Base-by-base conservation (phyloP, 352 stramenopile species). In the Pythium rhizo-oryzae region DNA sequence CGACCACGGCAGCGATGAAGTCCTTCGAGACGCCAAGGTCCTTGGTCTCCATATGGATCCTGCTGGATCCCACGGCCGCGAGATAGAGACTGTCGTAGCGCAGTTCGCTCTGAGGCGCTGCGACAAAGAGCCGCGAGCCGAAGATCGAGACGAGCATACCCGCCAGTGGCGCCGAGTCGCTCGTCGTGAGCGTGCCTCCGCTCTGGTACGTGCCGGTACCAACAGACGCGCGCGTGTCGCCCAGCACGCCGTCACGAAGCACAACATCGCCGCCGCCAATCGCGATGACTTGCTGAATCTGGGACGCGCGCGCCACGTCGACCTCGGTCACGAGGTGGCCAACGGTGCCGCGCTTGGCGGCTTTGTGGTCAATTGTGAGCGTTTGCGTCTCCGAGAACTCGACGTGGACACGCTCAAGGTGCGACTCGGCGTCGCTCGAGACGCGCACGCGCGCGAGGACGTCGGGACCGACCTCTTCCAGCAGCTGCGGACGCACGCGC, bases 251-350 rank as follows among this genome's bases (percentile, higher is more conserved):
- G 21, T 53, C 39, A 0, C 13, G 18, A 23, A 62, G 9, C 21
- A 54, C 24, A 24, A 54, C 56, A 25, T 62, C 56, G 24, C 56
- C 56, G 41, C 24, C 13, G 4, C 23, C 18, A 21, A 62, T 28
- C 7, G 39, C 56, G 5, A 62, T 8, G 23, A 51, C 41, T 39
- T 51, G 18, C 1, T 18, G 1, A 2, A 62, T 12, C 24, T 62
- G 28, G 5, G 23, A 30, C 39, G 21, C 23, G 21, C 30, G 56
- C 4, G 56, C 8, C 8, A 62, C 16, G 19, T 47, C 46, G 46
- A 65, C 56, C 46, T 65, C 58, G 25, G 58, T 65, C 44, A 65
- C 58, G 19, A 65, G 33, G 8, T 56, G 25, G 58, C 58, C 58
- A 12, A 18, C 13, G 7, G 30, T 30, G 1, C 53, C 53, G 0